A percentile compares a stretch with the other conserved stretches of the same genome.
Evolutionary conservation across 2,329 filamentous ascomycete species (phyloP).

Genomic region (Cadophora sp.): DNA sequence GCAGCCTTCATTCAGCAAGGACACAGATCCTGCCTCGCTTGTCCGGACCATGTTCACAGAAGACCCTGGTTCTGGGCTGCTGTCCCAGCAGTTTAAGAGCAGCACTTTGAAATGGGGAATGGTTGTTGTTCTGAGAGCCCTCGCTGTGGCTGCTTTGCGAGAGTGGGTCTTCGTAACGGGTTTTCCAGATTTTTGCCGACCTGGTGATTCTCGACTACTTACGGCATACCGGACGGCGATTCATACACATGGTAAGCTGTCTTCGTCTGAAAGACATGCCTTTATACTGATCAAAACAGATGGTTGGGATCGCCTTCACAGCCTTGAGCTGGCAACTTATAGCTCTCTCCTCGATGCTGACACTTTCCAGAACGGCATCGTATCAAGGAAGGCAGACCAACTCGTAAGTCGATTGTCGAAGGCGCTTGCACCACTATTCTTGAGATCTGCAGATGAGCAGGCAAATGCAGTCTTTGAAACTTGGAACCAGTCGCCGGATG

Average conservation of each 20-base stretch:
- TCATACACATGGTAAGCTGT: background rate
- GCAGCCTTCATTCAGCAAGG: background rate
- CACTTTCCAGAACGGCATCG: constrained; percentile 10
- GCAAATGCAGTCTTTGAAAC: constrained; percentile 15
- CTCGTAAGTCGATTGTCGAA: constrained; percentile 20
- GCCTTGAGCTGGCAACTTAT: constrained; percentile 28
- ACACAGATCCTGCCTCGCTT: background rate
- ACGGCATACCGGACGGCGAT: constrained; percentile 20
- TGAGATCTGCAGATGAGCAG: background rate
- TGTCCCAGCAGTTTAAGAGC: background rate
- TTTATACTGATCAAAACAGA: constrained; percentile 4
- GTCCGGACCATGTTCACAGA: background rate
- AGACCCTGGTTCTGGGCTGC: background rate
- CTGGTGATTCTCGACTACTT: constrained; percentile 1
- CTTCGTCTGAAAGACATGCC: background rate
- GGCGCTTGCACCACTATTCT: constrained; percentile 24
- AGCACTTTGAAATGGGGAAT: background rate
- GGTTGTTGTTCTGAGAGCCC: constrained; percentile 15
- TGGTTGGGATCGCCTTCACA: constrained; percentile 20
- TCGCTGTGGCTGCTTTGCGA: constrained; percentile 22
- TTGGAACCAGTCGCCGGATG: constrained; percentile 16
- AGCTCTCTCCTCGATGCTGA: background rate
- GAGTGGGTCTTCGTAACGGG: constrained; percentile 30
- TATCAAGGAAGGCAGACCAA: constrained; percentile 18
- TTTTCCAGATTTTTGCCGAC: constrained; percentile 22